Evolutionary conservation across 306 rosid species (phyloP), one percentile per base, ranked within the genome.

Genomic region (Crotalaria pallida): DNA sequence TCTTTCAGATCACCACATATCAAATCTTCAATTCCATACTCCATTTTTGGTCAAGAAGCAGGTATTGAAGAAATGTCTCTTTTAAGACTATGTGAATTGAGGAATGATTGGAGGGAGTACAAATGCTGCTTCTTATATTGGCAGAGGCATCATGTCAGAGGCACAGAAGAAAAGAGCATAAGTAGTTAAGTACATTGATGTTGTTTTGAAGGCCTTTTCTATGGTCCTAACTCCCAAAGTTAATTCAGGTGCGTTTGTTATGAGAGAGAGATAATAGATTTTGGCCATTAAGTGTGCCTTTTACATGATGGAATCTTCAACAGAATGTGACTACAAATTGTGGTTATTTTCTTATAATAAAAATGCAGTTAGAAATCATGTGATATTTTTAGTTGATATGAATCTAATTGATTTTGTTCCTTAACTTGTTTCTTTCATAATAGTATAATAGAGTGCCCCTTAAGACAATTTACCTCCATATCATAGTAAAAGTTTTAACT

Each of bases 81-180:
- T 13, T 38, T 27, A 26, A 44, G 58, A 41, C 8, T 24, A 31
- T 51, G 36, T 63, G 19, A 26, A 19, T 48, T 52, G 50, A 51
- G 40, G 45, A 21, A 34, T 55, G 59, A 26, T 65, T 76, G 67
- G 58, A 11, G 29, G 58, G 7, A 66, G 31, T 82, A 60, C 80
- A 66, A 11, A 67, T 60, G 26, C 40, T 59, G 36, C 8, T 31
- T 67, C 72, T 84, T 83, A 84, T 77, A 78, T 67, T 78, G 66
- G 82, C 77, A 78, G 71, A 80, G 65, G 24, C 59, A 65, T 59
- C 87, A 73, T 84, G 84, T 59, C 71, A 67, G 57, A 58, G 56
- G 13, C 29, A 36, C 38, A 78, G 74, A 51, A 24, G 62, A 10
- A 15, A 48, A 17, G 55, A 40, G 44, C 16, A 27, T 43, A 58